Evolutionary conservation across 176 grass and related monocot species (phyloP).

Genomic region (Bonia amplexicaulis): DNA sequence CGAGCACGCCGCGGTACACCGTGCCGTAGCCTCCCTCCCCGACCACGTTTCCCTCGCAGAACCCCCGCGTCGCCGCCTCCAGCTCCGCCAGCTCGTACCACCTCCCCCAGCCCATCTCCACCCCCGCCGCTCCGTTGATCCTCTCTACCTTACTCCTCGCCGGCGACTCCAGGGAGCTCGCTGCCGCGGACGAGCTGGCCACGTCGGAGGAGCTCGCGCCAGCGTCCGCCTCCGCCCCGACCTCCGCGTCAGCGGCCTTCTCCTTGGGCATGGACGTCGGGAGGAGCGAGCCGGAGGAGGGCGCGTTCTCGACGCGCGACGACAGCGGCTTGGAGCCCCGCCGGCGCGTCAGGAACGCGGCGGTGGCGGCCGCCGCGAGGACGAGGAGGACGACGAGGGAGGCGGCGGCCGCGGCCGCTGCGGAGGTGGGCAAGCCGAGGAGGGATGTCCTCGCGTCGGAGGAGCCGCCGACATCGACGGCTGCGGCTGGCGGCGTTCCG

Average conservation of each 20-base stretch:
- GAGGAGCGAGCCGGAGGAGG: conserved; percentile 40
- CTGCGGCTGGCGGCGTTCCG: conserved; percentile 12
- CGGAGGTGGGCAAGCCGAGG: conserved; percentile 24
- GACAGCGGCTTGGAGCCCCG: conserved; percentile 15
- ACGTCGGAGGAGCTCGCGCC: conserved; percentile 25
- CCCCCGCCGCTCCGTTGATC: conserved; percentile 7
- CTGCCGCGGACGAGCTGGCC: conserved; percentile 34
- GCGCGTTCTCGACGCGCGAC: conserved; percentile 50
- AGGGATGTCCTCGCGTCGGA: neutral
- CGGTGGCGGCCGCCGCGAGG: conserved; percentile 16
- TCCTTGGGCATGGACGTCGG: conserved; percentile 41
- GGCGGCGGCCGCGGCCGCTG: conserved; percentile 13
- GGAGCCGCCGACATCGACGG: neutral
- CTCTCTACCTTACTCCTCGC: conserved; percentile 24
- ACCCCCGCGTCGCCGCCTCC: conserved; percentile 61
- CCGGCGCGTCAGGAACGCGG: conserved; percentile 23
- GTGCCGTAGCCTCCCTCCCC: conserved; percentile 86
- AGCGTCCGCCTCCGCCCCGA: neutral
- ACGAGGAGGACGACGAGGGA: conserved; percentile 30
- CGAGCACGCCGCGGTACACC: conserved; percentile 81
- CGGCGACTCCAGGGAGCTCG: conserved; percentile 40
- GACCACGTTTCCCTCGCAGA: conserved; percentile 56
- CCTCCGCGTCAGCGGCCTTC: conserved; percentile 25
- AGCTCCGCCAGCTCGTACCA: conserved; percentile 89
- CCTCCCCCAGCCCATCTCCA: conserved; percentile 84